Evolutionary conservation across 2,329 filamentous ascomycete genomes (phyloP).

Genomic region (Aspergillus thermomutatus): DNA sequence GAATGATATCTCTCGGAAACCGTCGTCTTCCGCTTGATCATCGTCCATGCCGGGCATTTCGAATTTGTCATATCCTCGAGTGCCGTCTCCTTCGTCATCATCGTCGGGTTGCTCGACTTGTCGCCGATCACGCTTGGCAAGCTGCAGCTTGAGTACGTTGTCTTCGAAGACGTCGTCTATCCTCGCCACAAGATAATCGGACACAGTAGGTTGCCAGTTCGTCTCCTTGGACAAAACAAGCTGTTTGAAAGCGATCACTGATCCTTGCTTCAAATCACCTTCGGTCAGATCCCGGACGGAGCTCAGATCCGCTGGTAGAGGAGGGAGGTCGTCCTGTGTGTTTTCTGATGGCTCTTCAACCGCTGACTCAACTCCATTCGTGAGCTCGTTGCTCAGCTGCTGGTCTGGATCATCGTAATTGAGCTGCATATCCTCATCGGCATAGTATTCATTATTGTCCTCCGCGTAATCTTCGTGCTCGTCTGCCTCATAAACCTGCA

Average conservation of each 20-base stretch:
- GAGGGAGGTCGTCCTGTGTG: conserved; percentile 48
- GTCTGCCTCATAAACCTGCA: conserved; percentile 45
- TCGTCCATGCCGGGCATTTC: conserved; percentile 67
- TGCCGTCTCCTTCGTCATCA: conserved; percentile 62
- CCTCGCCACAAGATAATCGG: conserved; percentile 62
- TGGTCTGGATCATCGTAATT: conserved; percentile 43
- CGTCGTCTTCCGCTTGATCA: conserved; percentile 54
- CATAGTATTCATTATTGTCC: conserved; percentile 29
- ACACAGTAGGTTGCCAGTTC: conserved; percentile 46
- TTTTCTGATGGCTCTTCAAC: conserved; percentile 30
- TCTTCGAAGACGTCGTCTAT: conserved; percentile 57
- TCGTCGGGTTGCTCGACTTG: conserved; percentile 52
- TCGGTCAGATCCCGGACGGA: conserved; percentile 49
- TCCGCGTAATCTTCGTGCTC: conserved; percentile 39
- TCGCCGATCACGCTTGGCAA: conserved; percentile 67
- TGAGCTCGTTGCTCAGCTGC: conserved; percentile 18
- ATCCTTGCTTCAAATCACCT: conserved; percentile 32
- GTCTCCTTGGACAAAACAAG: conserved; percentile 46
- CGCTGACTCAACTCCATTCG: conserved; percentile 15
- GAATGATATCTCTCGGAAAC: conserved; percentile 59
- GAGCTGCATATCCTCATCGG: conserved; percentile 33
- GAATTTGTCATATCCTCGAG: conserved; percentile 73
- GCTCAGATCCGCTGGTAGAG: conserved; percentile 59
- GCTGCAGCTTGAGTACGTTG: conserved; percentile 55
- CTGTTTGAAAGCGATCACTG: conserved; percentile 47